Base-by-base conservation (phyloP, 306 rosid species). In the Acacia acuminata region DNA sequence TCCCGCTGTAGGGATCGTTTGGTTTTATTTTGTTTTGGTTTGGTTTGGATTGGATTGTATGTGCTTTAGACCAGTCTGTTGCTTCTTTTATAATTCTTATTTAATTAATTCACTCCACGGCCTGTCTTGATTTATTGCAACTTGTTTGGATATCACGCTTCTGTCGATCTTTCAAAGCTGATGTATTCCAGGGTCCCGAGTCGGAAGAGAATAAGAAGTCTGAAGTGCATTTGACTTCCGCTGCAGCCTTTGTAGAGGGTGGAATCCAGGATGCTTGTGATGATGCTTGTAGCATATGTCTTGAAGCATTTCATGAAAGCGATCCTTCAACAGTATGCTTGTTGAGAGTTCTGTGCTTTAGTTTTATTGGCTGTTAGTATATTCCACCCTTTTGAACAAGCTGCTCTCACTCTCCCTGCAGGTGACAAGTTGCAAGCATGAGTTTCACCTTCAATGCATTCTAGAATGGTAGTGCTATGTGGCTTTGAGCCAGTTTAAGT, bases 221-320 rank as follows among this genome's bases (percentile, higher is more conserved):
- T 40, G 97, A 92, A 71, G 92, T 81, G 30, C 98, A 93, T 88
- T 91, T 96, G 92, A 91, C 97, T 36, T 96, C 99, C 20, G 92
- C 98, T 19, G 99, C 87, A 6, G 99, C 99, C 78, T 96, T 96
- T 82, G 99, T 96, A 25, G 98, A 96, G 86, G 99, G 99, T 55
- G 99, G 99, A 84, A 90, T 96, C 67, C 99, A 92, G 89, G 98
- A 96, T 8, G 97, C 98, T 34, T 96, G 97, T 79, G 99, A 92
- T 78, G 98, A 93, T 85, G 85, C 99, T 81, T 96, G 99, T 86
- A 96, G 99, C 82, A 96, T 96, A 82, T 96, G 99, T 77, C 97
- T 96, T 56, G 99, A 96, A 73, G 91, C 75, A 50, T 96, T 96
- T 77, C 86, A 88, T 73, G 93, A 93, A 4, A 96, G 92, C 80